Base-by-base conservation (phyloP, 2,329 filamentous ascomycete species). In the Bisporella sp. region DNA sequence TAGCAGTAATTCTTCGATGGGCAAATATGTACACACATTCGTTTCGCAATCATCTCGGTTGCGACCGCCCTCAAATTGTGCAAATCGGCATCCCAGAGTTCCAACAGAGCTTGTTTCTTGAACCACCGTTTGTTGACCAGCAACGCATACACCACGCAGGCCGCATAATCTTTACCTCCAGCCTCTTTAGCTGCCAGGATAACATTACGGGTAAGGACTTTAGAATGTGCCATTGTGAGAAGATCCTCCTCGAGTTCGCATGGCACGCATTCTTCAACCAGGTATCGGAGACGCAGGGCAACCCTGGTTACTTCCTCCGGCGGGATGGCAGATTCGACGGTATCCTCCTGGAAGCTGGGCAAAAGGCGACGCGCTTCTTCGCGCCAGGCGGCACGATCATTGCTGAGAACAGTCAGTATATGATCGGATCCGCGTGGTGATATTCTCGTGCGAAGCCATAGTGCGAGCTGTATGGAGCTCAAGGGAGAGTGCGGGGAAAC, bases 41-140 rank as follows among this genome's bases (percentile, higher is more conserved):
- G 75, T 73, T 97, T 99, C 21, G 93, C 91, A 62, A 99, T 85
- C 45, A 96, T 84, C 67, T 96, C 90, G 64, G 90, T 96, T 11
- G 93, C 91, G 2, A 79, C 73, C 2, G 89, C 89, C 31, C 92
- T 81, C 37, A 93, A 73, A 41, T 84, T 71, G 66, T 96, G 89
- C 39, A 97, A 74, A 53, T 89, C 85, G 5, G 91, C 84, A 68
- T 99, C 92, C 89, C 92, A 99, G 2, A 97, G 79, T 73, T 99
- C 93, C 5, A 84, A 68, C 31, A 76, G 55, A 1, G 89, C 82
- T 70, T 97, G 91, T 54, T 81, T 81, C 64, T 81, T 84, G 69
- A 96, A 97, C 82, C 82, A 85, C 48, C 73, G 72, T 66, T 79
- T 78, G 44, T 66, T 66, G 6, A 66, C 63, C 33, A 67, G 54